Percentiles rank a stretch among this genome's conserved stretches.
phyloP scores from a whole-genome alignment of 2,329 filamentous ascomycete genomes.

The Ceratocystis huliohia region DNA sequence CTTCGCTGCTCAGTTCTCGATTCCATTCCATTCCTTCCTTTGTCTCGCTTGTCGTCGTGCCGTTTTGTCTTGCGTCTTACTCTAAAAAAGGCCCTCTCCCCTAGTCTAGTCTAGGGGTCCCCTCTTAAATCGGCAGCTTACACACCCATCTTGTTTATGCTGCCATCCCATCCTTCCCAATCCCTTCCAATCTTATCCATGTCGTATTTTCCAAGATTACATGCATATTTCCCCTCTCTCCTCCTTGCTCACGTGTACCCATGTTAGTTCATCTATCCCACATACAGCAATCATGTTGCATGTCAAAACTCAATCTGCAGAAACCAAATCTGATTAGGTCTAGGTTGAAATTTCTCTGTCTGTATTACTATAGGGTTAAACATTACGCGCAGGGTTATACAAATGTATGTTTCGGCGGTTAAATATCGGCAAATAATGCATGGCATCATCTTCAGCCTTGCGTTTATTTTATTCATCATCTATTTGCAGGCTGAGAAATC shows the following conservation, averaged over 20 bases:
- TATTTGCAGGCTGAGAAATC: no score
- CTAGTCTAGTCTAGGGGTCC: not conserved
- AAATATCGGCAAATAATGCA: no score
- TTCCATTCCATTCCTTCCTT: not conserved
- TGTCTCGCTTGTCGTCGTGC: not conserved
- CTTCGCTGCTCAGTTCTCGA: not conserved
- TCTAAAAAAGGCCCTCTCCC: not conserved
- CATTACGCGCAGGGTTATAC: no score
- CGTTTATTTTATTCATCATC: no score
- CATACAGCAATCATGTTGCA: not conserved
- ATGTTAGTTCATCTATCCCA: no score
- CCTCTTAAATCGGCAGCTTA: not conserved
- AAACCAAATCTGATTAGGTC: not conserved
- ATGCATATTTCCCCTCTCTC: no score
- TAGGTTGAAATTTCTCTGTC: not conserved
- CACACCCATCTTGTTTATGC: not conserved
- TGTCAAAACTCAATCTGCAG: not conserved
- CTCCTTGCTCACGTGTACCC: no score
- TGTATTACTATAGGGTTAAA: no score
- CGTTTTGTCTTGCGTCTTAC: not conserved
- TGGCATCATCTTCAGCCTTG: no score
- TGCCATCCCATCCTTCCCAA: not conserved
- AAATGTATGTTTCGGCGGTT: no score
- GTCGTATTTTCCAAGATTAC: not conserved
- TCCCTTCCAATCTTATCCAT: not conserved